These are phyloP conservation scores for Lyophyllum decastes DNA, from an alignment of 768 basidiomycete species.

Conservation along the genomic window DNA sequence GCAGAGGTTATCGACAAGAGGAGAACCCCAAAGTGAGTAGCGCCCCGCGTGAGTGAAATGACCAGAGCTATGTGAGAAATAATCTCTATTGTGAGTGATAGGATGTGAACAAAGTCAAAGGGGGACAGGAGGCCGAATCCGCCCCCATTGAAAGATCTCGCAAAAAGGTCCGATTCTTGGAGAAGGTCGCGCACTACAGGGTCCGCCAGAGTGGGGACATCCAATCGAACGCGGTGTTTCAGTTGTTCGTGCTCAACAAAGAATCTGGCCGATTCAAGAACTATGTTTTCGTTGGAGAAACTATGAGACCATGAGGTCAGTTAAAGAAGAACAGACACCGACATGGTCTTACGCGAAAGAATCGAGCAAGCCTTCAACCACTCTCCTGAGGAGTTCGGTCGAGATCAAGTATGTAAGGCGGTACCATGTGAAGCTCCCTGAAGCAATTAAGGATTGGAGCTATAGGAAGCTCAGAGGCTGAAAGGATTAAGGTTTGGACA, in stretches of 20 bases:
- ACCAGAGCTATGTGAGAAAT: constrained; percentile 72
- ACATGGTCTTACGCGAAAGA: constrained; percentile 66
- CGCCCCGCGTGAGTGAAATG: constrained; percentile 58
- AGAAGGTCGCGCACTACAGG: constrained; percentile 74
- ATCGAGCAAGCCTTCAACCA: constrained; percentile 66
- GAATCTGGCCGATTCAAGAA: constrained; percentile 73
- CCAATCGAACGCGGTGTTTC: constrained; percentile 73
- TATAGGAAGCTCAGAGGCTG: constrained; percentile 29
- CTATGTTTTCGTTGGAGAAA: constrained; percentile 68
- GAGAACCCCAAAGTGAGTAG: constrained; percentile 57
- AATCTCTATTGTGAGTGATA: constrained; percentile 72
- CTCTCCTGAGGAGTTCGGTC: constrained; percentile 64
- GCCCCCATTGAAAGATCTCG: constrained; percentile 76
- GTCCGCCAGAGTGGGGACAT: constrained; percentile 78
- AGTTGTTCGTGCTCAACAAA: constrained; percentile 79
- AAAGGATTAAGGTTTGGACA: constrained; percentile 12
- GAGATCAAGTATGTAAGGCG: constrained; percentile 59
- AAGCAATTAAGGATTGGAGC: constrained; percentile 71
- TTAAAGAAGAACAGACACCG: constrained; percentile 10
- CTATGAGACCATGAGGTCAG: constrained; percentile 35
- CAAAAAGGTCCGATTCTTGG: constrained; percentile 86
- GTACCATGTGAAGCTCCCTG: constrained; percentile 72
- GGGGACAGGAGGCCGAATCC: constrained; percentile 82
- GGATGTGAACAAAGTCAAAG: constrained; percentile 73
- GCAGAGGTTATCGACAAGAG: constrained; percentile 63